A percentile compares a stretch with the other conserved stretches of the same genome.
Conservation (phyloP, 495 filamentous ascomycete species). For the Amphirosellinia nigrospora region DNA sequence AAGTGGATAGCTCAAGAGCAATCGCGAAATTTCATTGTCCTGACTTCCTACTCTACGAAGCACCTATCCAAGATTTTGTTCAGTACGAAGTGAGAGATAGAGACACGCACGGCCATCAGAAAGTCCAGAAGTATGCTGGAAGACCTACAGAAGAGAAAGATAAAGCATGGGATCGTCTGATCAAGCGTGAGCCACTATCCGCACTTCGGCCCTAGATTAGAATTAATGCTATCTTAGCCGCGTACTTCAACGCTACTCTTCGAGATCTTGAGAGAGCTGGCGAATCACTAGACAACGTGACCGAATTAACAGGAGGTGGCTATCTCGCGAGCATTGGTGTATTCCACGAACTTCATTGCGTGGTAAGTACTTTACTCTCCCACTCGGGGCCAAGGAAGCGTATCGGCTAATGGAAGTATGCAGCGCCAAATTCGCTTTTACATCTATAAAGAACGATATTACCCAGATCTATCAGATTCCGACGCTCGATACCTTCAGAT, state of each 20-base stretch:
- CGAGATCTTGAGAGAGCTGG: neutral
- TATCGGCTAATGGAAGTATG: neutral
- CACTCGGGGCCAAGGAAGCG: neutral
- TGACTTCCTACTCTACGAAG: slow-evolving; percentile 2
- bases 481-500: neutral
- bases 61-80: slow-evolving; percentile 22
- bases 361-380: slow-evolving; percentile 25
- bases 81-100: slow-evolving; percentile 25
- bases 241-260: neutral
- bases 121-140: slow-evolving; percentile 23
- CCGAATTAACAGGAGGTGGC: slow-evolving; percentile 22
- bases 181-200: slow-evolving; percentile 22
- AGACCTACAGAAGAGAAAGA: slow-evolving; percentile 23
- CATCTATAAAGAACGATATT: neutral
- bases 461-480: neutral
- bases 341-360: slow-evolving; percentile 34
- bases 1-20: neutral
- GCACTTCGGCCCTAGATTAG: neutral
- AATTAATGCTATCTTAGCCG: neutral
- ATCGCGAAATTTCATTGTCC: neutral
- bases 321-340: slow-evolving; percentile 28
- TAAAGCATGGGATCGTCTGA: slow-evolving; percentile 26
- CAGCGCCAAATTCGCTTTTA: neutral
- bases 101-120: slow-evolving; percentile 16
- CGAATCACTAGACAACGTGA: slow-evolving; percentile 15